Base-by-base conservation (phyloP, 495 filamentous ascomycete genomes). In the Trichoderma reesei region DNA sequence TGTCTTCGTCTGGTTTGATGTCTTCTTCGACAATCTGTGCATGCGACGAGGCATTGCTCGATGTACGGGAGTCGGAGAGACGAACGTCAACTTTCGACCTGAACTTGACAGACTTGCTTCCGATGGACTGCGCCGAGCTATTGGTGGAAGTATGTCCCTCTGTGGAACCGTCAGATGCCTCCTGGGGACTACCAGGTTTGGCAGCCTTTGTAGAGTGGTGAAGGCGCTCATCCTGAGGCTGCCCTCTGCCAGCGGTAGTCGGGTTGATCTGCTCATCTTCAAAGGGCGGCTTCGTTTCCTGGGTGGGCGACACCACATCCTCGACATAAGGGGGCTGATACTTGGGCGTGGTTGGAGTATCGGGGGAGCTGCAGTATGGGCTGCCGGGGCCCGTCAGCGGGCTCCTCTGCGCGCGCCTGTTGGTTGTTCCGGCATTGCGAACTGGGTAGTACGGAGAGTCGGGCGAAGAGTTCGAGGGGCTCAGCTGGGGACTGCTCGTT, bases 71-170 rank as follows among this genome's bases (percentile, higher is more conserved):
- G 7, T 41, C 39, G 26, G 59, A 61, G 10, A 38, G 34, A 8
- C 59, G 36, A 26, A 61, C 31, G 13, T 41, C 59, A 26, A 61
- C 59, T 14, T 41, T 61, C 1, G 13, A 10, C n/a, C 31, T 61
- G 13, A 61, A 61, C 34, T 61, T 61, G 4, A 61, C 59, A 20
- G 33, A 34, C 31, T 61, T 61, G 59, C 59, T 61, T 38, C 59
- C 48, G 3, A 20, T 33, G 6, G 48, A 56, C 1, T 34, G 48
- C 1, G 48, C 5, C 16, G 59, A 61, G 18, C 18, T 36, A 16
- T 39, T 6, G 1, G 33, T 39, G 34, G 39, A 38, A 61, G 36
- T 16, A 31, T 20, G 36, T 6, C 59, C 34, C 6, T 61, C 59
- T 2, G 48, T 33, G 33, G 48, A 56, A 33, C 33, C 34, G 31